Percentiles rank a stretch among this genome's conserved stretches.
Evolutionary conservation across 257 asterid genomes (phyloP).

Genomic region (Osmanthus fragrans): DNA sequence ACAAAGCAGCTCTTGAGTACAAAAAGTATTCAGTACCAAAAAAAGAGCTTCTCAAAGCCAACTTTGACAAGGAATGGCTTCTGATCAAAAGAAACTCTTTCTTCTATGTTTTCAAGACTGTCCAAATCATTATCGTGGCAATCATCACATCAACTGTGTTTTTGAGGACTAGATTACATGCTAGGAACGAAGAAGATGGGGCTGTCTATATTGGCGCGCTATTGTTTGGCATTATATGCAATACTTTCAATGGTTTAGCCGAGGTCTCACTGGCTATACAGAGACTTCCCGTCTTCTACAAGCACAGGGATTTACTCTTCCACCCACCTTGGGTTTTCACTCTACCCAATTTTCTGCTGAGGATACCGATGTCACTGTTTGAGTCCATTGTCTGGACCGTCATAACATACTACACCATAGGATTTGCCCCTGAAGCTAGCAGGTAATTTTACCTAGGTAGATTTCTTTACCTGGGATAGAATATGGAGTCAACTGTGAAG

Average conservation of each 20-base stretch:
- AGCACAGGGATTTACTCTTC: constrained; percentile 61
- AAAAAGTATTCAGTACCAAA: constrained; percentile 45
- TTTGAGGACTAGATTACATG: constrained; percentile 46
- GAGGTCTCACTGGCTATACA: constrained; percentile 59
- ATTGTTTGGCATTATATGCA: constrained; percentile 42
- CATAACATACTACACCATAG: constrained; percentile 62
- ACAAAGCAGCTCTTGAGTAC: constrained; percentile 59
- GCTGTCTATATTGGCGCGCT: constrained; percentile 58
- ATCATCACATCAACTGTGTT: constrained; percentile 54
- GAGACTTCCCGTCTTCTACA: constrained; percentile 64
- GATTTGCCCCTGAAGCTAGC: constrained; percentile 65
- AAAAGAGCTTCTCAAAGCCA: constrained; percentile 54
- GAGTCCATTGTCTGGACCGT: constrained; percentile 59
- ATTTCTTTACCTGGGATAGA: background rate
- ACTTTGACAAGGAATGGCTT: constrained; percentile 71
- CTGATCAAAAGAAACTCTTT: constrained; percentile 64
- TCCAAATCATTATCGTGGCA: constrained; percentile 62
- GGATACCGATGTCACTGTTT: constrained; percentile 55
- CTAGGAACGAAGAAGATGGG: constrained; percentile 54
- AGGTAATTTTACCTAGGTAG: constrained; percentile 30
- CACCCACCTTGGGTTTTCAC: constrained; percentile 71
- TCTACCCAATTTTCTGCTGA: constrained; percentile 46
- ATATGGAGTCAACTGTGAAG: background rate
- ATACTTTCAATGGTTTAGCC: constrained; percentile 61
- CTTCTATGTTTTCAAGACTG: constrained; percentile 61